Evolutionary conservation across 805 yeast species (phyloP), one percentile per base, ranked within the genome.

Genomic region (Lachancea mirantina): DNA sequence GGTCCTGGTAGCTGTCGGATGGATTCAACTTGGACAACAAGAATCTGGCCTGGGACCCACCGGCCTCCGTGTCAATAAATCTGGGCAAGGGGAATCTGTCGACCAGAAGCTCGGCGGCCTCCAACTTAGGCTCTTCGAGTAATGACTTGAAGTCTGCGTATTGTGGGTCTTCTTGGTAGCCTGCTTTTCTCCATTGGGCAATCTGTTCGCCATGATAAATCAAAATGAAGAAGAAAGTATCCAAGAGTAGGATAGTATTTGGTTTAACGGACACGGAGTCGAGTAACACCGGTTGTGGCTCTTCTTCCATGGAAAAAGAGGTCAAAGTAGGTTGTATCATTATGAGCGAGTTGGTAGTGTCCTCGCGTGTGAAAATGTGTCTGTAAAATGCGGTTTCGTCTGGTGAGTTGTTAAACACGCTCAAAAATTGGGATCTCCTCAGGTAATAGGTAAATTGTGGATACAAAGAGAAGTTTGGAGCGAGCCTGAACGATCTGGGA

Each of bases 321-420:
- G 89, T 81, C 58, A 92, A 73, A 1, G 97, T 85, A 36, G 99
- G 99, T 65, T 92, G 98, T 45, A 92, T 89, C 96, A 92, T 92
- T 42, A 88, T 84, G 55, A 92, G 67, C 11, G 96, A 83, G 64
- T 89, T 92, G 43, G 82, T 80, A 26, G 89, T 82, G 56, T 92
- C 96, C 54, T 92, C 96, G 44, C 89, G 78, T 55, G 83, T 72
- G 55, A 92, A 74, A 11, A 85, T 79, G 59, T 92, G 98, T 58
- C 96, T 78, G 63, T 89, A 85, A 62, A 88, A 92, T 23, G 96
- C 95, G 26, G 97, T 87, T 66, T 92, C 99, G 66, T 92, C 99
- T 2, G 98, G 98, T 5, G 98, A 92, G 62, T 88, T 88, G 64
- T 92, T 92, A 70, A 92, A 92, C 27, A 89, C 95, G 59, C 85